Base-by-base conservation (phyloP, 345 rosid genomes). In the Eucalyptus regnans region DNA sequence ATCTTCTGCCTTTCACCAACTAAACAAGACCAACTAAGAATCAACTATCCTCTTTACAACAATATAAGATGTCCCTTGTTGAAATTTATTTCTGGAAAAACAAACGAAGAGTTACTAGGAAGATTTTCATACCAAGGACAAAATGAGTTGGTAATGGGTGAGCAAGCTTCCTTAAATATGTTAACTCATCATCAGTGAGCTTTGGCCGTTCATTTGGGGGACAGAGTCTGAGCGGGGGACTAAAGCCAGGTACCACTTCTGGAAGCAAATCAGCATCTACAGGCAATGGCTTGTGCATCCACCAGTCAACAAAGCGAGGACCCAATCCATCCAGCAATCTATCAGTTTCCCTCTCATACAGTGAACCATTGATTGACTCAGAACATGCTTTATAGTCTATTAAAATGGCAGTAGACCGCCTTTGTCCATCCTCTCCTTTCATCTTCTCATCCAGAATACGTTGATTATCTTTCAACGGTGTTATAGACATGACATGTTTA, bases 211-310 rank as follows among this genome's bases (percentile, higher is more conserved):
- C 92, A 83, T 89, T 87, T 18, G 97, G 96, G 84, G 95, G 99
- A 88, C 94, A 93, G 86, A 92, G 93, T 93, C 99, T 94, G 71
- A 90, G 62, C 20, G 97, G 97, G 90, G 94, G 91, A 92, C n/a
- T 92, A 90, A 94, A 97, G 87, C 98, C 95, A 71, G 93, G 91
- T 89, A 97, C 95, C 71, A 92, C 92, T 91, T 92, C 90, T 18
- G 97, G 97, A 90, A 97, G 97, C 92, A 95, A 91, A 91, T 97
- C 98, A 83, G 94, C 99, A 90, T 97, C 99, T 87, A 96, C 95
- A 5, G 99, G 99, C 93, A 96, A 91, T 84, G 99, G 99, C 93
- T 95, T 96, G 86, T 91, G 90, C 98, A 95, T 96, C 99, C 99
- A 97, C 99, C 99, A 96, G 91, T 97, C 99, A 89, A 93, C 90